These are phyloP conservation scores for Intubia oerlemansii DNA, from an alignment of 2,329 filamentous ascomycete genomes.

Conservation along the genomic window DNA sequence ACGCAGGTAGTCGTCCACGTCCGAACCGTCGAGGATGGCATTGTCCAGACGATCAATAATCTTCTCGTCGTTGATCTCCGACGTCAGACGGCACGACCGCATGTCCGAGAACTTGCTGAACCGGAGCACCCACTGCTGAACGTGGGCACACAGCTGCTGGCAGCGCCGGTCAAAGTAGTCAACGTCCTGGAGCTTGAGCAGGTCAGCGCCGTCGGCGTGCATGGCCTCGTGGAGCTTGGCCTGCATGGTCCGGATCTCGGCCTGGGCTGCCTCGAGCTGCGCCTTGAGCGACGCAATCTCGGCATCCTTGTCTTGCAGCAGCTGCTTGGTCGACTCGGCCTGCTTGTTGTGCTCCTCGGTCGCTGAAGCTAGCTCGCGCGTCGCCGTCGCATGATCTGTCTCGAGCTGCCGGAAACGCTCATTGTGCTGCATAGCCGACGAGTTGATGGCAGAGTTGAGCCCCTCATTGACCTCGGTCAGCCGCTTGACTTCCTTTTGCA, in stretches of 20 bases:
- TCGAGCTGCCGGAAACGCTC: constrained; percentile 48
- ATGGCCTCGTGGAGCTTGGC: constrained; percentile 35
- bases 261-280: constrained; percentile 54
- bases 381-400: constrained; percentile 40
- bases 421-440: constrained; percentile 55
- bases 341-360: constrained; percentile 36
- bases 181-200: constrained; percentile 65
- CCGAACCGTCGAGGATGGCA: constrained; percentile 77
- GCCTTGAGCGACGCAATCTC: constrained; percentile 61
- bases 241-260: constrained; percentile 35
- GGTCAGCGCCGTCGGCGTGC: constrained; percentile 30
- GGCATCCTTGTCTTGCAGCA: constrained; percentile 57
- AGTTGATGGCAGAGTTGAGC: constrained; percentile 54
- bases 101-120: constrained; percentile 97
- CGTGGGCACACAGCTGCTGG: constrained; percentile 84
- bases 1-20: constrained; percentile 70
- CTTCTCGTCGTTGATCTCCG: constrained; percentile 76
- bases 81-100: constrained; percentile 63
- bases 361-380: constrained; percentile 47
- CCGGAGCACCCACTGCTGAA: constrained; percentile 91
- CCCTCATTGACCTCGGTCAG: constrained; percentile 68
- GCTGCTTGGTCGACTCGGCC: constrained; percentile 12
- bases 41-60: constrained; percentile 89
- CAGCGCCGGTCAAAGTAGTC: constrained; percentile 92
- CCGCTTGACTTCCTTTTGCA: constrained; percentile 63